Evolutionary conservation across 805 yeast species (phyloP).

Genomic region (Ogataea pini): DNA sequence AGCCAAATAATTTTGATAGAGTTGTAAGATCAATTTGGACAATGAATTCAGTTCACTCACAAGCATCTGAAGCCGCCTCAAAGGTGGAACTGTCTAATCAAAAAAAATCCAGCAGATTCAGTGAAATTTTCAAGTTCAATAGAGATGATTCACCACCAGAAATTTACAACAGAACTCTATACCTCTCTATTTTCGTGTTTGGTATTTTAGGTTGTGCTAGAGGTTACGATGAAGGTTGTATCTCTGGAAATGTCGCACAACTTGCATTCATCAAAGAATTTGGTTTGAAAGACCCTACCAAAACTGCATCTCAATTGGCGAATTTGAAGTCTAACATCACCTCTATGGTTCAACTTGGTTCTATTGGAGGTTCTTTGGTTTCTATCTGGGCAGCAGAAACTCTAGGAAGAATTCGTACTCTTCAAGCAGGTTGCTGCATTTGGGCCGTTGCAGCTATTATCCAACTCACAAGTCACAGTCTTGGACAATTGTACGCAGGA

Average conservation of each 20-base stretch:
- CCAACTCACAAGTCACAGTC: constrained; percentile 45
- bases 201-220: constrained; percentile 58
- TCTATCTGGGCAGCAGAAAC: constrained; percentile 51
- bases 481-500: constrained; percentile 58
- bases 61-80: constrained; percentile 14
- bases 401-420: constrained; percentile 51
- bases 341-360: constrained; percentile 55
- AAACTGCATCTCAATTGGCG: constrained; percentile 41
- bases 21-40: too few relatives aligned
- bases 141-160: constrained; percentile 31
- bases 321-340: constrained; percentile 53
- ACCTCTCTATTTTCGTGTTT: constrained; percentile 37
- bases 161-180: constrained; percentile 48
- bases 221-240: constrained; percentile 58
- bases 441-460: constrained; percentile 50
- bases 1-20: too few relatives aligned
- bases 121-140: constrained; percentile 9
- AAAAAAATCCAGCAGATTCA: background rate
- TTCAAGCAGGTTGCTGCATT: constrained; percentile 43
- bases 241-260: constrained; percentile 48
- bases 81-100: constrained; percentile 11
- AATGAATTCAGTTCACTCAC: constrained; percentile 12
- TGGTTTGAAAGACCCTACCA: constrained; percentile 44
- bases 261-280: constrained; percentile 42
- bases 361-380: constrained; percentile 53